phyloP scores from a whole-genome alignment of 2,329 filamentous ascomycete species.

The Knoxdaviesia capensis region DNA sequence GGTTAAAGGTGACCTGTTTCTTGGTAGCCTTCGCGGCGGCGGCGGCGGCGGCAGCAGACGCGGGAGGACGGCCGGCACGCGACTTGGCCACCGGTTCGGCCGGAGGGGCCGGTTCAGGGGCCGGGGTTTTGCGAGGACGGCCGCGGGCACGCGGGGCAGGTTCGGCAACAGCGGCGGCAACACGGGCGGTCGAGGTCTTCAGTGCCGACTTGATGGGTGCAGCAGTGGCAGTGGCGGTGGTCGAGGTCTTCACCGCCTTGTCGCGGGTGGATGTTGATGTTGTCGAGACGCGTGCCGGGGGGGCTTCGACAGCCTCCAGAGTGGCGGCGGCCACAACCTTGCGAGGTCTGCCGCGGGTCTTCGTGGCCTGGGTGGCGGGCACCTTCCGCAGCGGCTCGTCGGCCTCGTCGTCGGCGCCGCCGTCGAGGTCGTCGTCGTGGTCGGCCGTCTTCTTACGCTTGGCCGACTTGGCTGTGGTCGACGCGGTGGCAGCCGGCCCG shows the following conservation, averaged over 20 bases:
- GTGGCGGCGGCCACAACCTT: constrained; percentile 13
- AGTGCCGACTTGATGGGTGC: constrained; percentile 17
- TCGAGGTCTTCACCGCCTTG: too few species aligned
- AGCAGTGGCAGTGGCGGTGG: constrained; percentile 3
- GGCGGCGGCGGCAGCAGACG: too few species aligned
- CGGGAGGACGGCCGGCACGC: too few species aligned
- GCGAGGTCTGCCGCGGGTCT: constrained; percentile 22
- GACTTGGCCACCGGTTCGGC: constrained; percentile 15
- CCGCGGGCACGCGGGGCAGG: too few species aligned
- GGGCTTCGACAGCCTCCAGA: too few species aligned
- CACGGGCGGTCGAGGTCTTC: too few species aligned
- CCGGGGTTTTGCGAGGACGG: constrained; percentile 14
- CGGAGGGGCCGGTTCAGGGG: constrained; percentile 11
- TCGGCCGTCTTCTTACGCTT: constrained; percentile 31
- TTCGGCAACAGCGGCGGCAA: too few species aligned
- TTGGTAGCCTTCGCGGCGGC: constrained; percentile 15
- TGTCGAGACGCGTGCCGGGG: too few species aligned
- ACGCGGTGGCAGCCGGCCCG: constrained; percentile 56
- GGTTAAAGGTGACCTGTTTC: constrained; percentile 44
- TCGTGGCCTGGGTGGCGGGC: constrained; percentile 10
- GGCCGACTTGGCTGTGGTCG: constrained; percentile 42
- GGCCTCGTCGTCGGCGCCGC: constrained; percentile 8
- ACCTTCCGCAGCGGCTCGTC: constrained; percentile 2
- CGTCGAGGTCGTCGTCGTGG: constrained; percentile 24
- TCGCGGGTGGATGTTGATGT: too few species aligned